These are phyloP conservation scores for Hypoxylon sp. DNA, from an alignment of 2,329 filamentous ascomycete genomes.

Conservation along the genomic window DNA sequence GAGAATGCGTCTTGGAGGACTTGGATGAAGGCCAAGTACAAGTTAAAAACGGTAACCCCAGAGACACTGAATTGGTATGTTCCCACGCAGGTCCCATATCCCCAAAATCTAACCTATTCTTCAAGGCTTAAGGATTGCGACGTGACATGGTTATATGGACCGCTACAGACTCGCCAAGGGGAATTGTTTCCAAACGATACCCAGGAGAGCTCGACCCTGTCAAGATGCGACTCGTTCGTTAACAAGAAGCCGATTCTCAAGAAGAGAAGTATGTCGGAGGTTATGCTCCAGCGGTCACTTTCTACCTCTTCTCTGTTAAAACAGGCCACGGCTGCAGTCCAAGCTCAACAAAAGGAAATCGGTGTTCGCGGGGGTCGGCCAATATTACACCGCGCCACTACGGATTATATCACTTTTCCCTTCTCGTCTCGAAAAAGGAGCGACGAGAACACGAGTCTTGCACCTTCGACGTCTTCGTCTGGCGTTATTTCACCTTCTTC, in stretches of 20 bases:
- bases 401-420: slow-evolving; percentile 75
- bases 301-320: slow-evolving; percentile 90
- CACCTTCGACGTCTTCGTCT: slow-evolving; percentile 76
- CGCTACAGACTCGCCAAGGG: slow-evolving; percentile 78
- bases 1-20: slow-evolving; percentile 98
- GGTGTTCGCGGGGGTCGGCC: slow-evolving; percentile 62
- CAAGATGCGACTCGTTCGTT: slow-evolving; percentile 72
- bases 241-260: slow-evolving; percentile 94
- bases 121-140: slow-evolving; percentile 94
- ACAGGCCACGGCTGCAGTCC: slow-evolving; percentile 86
- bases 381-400: slow-evolving; percentile 71
- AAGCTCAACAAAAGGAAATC: slow-evolving; percentile 78
- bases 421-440: slow-evolving; percentile 72
- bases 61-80: slow-evolving; percentile 93
- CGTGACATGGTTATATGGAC: slow-evolving; percentile 97
- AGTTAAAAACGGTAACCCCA: slow-evolving; percentile 86
- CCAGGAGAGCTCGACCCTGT: slow-evolving; percentile 57
- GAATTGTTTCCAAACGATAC: slow-evolving; percentile 62
- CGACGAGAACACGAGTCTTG: slow-evolving; percentile 71
- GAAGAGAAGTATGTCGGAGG: slow-evolving; percentile 95
- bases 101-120: slow-evolving; percentile 47
- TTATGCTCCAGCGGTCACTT: slow-evolving; percentile 90
- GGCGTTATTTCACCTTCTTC: slow-evolving; percentile 72
- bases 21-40: slow-evolving; percentile 93
- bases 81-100: slow-evolving; percentile 1